Conservation (phyloP, 176 grass and related monocot genomes). For the Puccinellia tenuiflora region DNA sequence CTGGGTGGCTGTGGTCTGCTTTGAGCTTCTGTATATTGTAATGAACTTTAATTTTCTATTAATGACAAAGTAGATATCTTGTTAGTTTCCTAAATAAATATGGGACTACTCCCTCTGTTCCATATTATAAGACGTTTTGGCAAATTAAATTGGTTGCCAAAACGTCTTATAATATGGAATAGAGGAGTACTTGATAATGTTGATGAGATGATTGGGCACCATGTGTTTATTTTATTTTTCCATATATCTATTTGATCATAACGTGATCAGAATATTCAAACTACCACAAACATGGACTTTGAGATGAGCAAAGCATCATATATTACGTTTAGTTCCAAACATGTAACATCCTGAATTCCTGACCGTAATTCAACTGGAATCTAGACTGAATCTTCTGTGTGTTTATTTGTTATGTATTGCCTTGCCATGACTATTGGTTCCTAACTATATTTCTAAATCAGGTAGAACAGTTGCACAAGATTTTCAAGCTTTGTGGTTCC, state of each 20-base stretch:
- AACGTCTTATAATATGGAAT: no score
- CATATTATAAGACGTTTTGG: no score
- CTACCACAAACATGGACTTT: not conserved
- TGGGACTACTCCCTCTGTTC: not conserved
- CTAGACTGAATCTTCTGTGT: not conserved
- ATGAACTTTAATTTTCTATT: not conserved
- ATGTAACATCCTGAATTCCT: not conserved
- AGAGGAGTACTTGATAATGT: no score
- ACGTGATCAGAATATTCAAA: not conserved
- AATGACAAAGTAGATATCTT: no score
- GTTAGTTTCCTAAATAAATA: not conserved
- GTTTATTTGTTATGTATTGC: not conserved
- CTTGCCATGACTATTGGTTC: slow-evolving; percentile 2
- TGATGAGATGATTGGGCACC: not conserved
- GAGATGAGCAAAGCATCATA: not conserved
- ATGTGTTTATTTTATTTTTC: slow-evolving; percentile 2
- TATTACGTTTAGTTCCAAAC: not conserved
- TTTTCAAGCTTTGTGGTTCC: slow-evolving; percentile 64
- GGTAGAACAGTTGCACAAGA: slow-evolving; percentile 66
- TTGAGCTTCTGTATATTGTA: no score
- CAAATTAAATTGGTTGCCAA: no score
- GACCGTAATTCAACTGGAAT: not conserved
- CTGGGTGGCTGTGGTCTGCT: no score
- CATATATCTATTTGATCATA: not conserved
- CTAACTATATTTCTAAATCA: slow-evolving; percentile 32